Percentiles rank a stretch among this genome's conserved stretches.
phyloP scores from a whole-genome alignment of 768 basidiomycete species.

The Rickenella mellea region DNA sequence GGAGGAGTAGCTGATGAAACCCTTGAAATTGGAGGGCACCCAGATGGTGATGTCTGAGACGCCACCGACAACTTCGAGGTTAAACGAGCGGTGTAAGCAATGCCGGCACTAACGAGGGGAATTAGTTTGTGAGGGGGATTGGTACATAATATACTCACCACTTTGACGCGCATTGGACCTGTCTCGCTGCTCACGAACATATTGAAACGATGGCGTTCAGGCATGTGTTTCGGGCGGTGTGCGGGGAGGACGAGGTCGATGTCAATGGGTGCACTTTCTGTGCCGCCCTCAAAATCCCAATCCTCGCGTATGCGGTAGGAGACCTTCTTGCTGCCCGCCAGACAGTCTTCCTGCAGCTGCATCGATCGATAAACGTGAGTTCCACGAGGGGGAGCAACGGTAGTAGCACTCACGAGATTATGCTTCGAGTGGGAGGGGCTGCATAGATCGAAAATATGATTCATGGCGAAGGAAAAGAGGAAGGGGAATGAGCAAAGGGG shows the following conservation, averaged over 20 bases:
- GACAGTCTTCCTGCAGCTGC: constrained; percentile 17
- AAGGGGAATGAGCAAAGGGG: not conserved
- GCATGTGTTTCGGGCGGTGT: constrained; percentile 68
- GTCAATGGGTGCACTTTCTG: constrained; percentile 43
- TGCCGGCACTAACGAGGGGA: constrained; percentile 42
- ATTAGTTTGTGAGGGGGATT: constrained; percentile 13
- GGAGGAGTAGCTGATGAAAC: constrained; percentile 48
- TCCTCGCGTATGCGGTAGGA: constrained; percentile 50
- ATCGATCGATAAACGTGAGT: constrained; percentile 8
- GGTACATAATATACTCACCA: constrained; percentile 38
- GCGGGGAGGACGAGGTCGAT: constrained; percentile 65
- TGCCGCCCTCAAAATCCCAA: constrained; percentile 60
- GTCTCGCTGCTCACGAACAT: constrained; percentile 51
- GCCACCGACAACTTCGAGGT: constrained; percentile 55
- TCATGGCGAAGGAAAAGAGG: not conserved
- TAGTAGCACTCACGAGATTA: constrained; percentile 9
- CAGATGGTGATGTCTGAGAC: constrained; percentile 66
- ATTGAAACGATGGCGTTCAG: constrained; percentile 59
- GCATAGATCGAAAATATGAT: no score
- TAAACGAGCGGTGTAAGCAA: constrained; percentile 42
- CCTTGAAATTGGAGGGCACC: constrained; percentile 74
- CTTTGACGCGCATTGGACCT: constrained; percentile 56
- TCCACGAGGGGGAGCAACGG: not conserved
- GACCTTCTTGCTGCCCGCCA: constrained; percentile 48
- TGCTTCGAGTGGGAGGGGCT: constrained; percentile 10